Evolutionary conservation across 139 green algal species (phyloP).

Genomic region (Pleodorina starrii): DNA sequence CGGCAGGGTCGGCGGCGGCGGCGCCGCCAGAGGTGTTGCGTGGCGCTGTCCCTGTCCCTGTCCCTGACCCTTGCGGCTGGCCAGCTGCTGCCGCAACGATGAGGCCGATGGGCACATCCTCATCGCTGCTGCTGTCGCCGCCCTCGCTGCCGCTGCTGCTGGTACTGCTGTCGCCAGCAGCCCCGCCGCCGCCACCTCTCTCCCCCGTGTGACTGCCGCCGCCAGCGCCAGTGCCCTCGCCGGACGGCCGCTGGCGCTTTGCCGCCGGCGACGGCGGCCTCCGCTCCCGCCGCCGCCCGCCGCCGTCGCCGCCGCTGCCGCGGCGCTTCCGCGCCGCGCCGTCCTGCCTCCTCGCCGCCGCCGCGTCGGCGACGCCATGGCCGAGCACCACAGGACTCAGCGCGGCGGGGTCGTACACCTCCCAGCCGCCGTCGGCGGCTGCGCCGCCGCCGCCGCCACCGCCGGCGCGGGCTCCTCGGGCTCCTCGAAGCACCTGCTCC

Average conservation of each 20-base stretch:
- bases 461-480: background rate
- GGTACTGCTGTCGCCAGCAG: background rate
- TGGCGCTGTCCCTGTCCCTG: no score
- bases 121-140: constrained; percentile 17
- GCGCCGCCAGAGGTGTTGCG: background rate
- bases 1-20: background rate
- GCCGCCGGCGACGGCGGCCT: no score
- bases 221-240: background rate
- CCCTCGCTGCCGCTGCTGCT: background rate
- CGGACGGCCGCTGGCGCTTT: constrained; percentile 8
- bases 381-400: constrained; percentile 1
- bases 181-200: background rate
- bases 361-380: background rate
- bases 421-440: background rate
- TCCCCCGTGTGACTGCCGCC: background rate
- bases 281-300: background rate
- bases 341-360: background rate
- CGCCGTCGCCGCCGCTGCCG: background rate
- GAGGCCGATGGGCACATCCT: constrained; percentile 10
- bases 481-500: background rate
- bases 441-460: background rate
- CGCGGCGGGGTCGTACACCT: constrained; percentile 17
- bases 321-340: background rate
- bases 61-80: no score
- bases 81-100: background rate